These are phyloP conservation scores for Teratosphaeria viscida DNA, from an alignment of 2,329 filamentous ascomycete genomes.

Conservation along the genomic window DNA sequence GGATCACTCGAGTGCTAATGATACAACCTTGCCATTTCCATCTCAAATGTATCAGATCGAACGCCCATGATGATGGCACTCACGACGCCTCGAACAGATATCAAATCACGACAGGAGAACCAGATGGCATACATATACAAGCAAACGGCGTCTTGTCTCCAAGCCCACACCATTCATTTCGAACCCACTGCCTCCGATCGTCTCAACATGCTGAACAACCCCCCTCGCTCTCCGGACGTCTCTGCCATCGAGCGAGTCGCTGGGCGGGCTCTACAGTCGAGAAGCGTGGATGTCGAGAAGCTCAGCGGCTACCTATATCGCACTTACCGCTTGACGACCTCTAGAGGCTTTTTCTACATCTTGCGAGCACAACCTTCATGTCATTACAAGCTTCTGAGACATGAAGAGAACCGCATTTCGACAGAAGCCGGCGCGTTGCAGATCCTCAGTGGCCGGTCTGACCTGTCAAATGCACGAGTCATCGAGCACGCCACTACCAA, in stretches of 20 bases:
- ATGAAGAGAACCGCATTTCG: constrained; percentile 32
- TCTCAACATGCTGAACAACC: constrained; percentile 4
- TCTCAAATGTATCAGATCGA: background rate
- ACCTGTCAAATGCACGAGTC: constrained; percentile 29
- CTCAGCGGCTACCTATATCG: constrained; percentile 26
- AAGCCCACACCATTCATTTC: background rate
- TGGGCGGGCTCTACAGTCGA: constrained; percentile 15
- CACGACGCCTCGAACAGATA: background rate
- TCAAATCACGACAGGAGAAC: background rate
- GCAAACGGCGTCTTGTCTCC: background rate
- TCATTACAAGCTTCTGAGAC: constrained; percentile 31
- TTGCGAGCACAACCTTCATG: constrained; percentile 31
- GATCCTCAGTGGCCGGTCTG: constrained; percentile 26
- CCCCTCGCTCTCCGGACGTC: constrained; percentile 13
- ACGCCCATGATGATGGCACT: background rate
- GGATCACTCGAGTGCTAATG: background rate
- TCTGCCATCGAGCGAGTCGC: constrained; percentile 16
- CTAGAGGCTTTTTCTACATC: constrained; percentile 29
- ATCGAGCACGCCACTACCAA: constrained; percentile 25
- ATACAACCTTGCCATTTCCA: background rate
- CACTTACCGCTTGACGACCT: constrained; percentile 31
- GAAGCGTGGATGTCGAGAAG: constrained; percentile 16
- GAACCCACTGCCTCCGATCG: background rate
- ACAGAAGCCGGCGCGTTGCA: constrained; percentile 30
- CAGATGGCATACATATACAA: background rate